Evolutionary conservation across 441 rosid species (phyloP), one percentile per base, ranked within the genome.

Genomic region (Syzygium malaccense): DNA sequence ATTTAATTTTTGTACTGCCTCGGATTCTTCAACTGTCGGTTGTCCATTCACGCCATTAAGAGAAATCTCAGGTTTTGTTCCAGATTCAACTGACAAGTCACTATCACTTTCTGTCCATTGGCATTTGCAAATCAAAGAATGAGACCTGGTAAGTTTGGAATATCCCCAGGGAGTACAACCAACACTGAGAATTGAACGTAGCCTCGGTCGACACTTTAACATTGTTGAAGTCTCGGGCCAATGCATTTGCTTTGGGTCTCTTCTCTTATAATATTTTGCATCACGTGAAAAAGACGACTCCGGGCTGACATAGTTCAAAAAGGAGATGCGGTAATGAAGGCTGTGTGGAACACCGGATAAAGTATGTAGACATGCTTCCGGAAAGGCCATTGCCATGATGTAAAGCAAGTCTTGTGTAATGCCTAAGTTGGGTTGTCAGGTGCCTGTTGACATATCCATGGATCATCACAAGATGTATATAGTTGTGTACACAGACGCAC

Each of bases 51-150:
- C 87, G 11, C 92, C 94, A 33, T 90, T 91, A 79, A 90, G 85
- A 88, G 92, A 88, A 89, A 87, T 62, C 51, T 85, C 51, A 26
- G n/a, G 83, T 17, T 19, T n/a, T 41, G 62, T 88, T 8, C 89
- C 86, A 78, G 87, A 88, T 87, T 91, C 93, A 18, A 89, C 89
- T 86, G 92, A 88, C 33, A 87, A 55, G 30, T 89, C 92, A 57
- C 88, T 87, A 80, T 79, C 14, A 64, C 87, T 87, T 66, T 91
- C 95, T 84, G 88, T 89, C 86, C 37, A 64, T 58, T 86, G 95
- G 92, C 95, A 92, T 89, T 89, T 93, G 88, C 94, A 92, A 88
- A 88, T 89, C 71, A 86, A 78, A 78, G 88, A 92, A 30, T 87
- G 88, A 71, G 87, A 88, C 78, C 92, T 91, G 26, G 78, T 88